A percentile compares a stretch with the other conserved stretches of the same genome.
Evolutionary conservation across 768 basidiomycete genomes (phyloP).

Genomic region (Stropharia rugosoannulata): DNA sequence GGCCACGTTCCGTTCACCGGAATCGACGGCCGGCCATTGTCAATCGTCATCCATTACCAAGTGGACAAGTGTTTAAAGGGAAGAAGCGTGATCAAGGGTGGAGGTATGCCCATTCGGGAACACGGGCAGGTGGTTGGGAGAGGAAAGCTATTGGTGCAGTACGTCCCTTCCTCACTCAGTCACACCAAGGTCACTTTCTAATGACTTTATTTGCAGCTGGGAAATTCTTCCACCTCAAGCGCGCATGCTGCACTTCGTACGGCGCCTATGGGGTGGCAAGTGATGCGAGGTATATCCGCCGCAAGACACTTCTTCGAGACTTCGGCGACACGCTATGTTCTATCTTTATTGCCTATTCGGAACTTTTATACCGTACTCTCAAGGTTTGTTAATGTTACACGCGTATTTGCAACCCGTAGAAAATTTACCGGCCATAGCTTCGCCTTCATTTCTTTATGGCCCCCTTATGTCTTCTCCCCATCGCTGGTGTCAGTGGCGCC

Average conservation of each 20-base stretch:
- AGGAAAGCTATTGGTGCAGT: slow-evolving; percentile 68
- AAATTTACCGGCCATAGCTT: neutral
- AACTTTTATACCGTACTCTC: slow-evolving; percentile 1
- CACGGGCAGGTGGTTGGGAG: slow-evolving; percentile 50
- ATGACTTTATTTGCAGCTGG: slow-evolving; percentile 29
- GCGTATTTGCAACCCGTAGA: neutral
- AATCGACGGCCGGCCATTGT: slow-evolving; percentile 55
- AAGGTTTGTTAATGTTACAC: neutral
- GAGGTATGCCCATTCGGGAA: slow-evolving; percentile 70
- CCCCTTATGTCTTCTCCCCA: neutral
- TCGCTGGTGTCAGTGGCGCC: neutral
- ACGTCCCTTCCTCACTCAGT: slow-evolving; percentile 20
- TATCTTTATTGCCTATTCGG: slow-evolving; percentile 15
- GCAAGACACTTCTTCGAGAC: neutral
- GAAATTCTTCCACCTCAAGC: slow-evolving; percentile 33
- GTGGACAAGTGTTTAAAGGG: slow-evolving; percentile 50
- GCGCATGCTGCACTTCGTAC: slow-evolving; percentile 28
- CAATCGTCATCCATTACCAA: slow-evolving; percentile 51
- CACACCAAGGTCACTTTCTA: slow-evolving; percentile 1
- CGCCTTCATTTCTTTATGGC: neutral
- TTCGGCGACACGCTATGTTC: too few relatives aligned
- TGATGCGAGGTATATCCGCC: neutral
- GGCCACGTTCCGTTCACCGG: slow-evolving; percentile 52
- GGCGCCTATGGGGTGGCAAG: slow-evolving; percentile 24
- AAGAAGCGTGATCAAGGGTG: slow-evolving; percentile 49